phyloP scores from a whole-genome alignment of 2,329 filamentous ascomycete genomes.

The Aspergillus sp. region DNA sequence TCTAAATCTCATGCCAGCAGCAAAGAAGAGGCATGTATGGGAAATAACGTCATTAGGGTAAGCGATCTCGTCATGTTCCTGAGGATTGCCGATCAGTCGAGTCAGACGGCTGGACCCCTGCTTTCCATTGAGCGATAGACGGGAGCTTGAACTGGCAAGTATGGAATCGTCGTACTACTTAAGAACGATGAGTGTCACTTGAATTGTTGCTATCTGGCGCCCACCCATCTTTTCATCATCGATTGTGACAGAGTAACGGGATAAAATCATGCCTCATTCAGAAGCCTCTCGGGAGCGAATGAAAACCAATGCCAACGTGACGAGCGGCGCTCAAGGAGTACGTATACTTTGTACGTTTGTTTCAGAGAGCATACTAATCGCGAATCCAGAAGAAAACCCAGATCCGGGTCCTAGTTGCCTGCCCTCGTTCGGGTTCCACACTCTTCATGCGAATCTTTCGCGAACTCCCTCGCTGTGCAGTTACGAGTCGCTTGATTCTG shows the following conservation, averaged over 20 bases:
- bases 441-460: neutral
- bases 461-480: neutral
- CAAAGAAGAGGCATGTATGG: neutral
- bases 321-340: neutral
- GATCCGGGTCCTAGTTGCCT: neutral
- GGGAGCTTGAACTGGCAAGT: neutral
- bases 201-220: neutral
- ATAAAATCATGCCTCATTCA: neutral
- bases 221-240: too few species aligned
- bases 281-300: neutral
- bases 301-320: neutral
- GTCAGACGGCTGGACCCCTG: too few species aligned
- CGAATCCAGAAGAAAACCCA: neutral
- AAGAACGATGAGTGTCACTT: neutral
- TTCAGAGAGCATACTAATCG: neutral
- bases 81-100: too few species aligned
- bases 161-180: neutral
- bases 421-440: neutral
- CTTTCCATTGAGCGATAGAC: too few species aligned
- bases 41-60: neutral
- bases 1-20: neutral
- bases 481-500: neutral
- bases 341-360: neutral
- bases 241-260: neutral
- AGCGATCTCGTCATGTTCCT: neutral